These are phyloP conservation scores for Hypoxylon rickii DNA, from an alignment of 495 filamentous ascomycete genomes.

Conservation along the genomic window DNA sequence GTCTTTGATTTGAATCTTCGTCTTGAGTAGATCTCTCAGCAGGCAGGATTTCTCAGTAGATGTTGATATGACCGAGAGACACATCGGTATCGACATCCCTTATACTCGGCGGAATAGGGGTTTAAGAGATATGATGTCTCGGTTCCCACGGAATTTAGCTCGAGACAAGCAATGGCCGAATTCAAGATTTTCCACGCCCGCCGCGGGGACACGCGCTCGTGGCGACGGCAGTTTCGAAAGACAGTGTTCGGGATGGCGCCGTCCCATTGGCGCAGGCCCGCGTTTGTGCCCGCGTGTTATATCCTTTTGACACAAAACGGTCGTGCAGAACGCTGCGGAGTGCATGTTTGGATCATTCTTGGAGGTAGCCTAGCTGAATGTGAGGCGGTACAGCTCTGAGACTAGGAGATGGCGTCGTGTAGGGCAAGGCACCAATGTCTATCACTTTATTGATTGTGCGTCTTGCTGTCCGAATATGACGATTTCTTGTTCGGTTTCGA, in stretches of 20 bases:
- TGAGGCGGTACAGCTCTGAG: constrained; percentile 6
- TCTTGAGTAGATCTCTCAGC: not conserved
- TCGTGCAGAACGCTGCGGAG: constrained; percentile 31
- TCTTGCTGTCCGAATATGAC: not conserved
- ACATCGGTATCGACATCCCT: not conserved
- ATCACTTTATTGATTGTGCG: constrained; percentile 8
- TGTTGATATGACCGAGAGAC: not conserved
- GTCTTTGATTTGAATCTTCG: not conserved
- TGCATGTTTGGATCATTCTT: constrained; percentile 1
- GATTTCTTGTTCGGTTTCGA: not conserved
- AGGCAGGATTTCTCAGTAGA: not conserved
- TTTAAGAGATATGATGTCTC: constrained; percentile 8
- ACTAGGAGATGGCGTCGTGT: constrained; percentile 4
- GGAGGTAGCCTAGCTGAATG: constrained; percentile 9
- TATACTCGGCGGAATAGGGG: not conserved
- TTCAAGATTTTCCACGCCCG: not conserved
- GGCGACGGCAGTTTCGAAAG: not conserved
- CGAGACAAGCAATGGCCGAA: constrained; percentile 7
- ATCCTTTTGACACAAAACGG: constrained; percentile 26
- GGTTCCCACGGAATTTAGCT: not conserved
- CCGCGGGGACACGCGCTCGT: constrained; percentile 5
- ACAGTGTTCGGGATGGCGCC: constrained; percentile 1
- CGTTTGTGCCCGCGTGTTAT: constrained; percentile 1
- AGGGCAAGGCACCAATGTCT: constrained; percentile 6
- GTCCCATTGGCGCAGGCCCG: not conserved